Evolutionary conservation across 495 filamentous ascomycete species (phyloP), one percentile per base, ranked within the genome.

Genomic region (Staphylotrichum longicolle): DNA sequence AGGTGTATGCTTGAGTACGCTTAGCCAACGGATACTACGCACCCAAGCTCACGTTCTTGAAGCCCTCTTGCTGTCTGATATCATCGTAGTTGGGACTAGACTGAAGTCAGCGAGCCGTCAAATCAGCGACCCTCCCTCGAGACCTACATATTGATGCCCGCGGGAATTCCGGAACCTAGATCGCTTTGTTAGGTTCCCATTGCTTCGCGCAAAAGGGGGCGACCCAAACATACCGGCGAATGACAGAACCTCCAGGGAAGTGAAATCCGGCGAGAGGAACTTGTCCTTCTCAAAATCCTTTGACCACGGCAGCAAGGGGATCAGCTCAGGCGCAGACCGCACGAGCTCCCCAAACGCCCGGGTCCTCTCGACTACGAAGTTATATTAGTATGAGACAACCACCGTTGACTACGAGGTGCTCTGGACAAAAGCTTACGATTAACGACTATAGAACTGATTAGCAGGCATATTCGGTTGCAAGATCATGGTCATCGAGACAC

Each of bases 211-310:
- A 37, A 5, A 46, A 47, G 7, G 3, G 15, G 32, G 47, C 3
- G 30, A 49, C 27, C 15, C 27, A 12, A 12, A 57, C 68, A 48
- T 71, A 68, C 69, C 72, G 54, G 63, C 69, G 51, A 83, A 84
- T 10, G 80, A 78, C 58, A 85, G 61, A 3, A 91, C 88, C 68
- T 93, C 91, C 9, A 93, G 76, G 6, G 87, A 90, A 1, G 94
- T 97, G 71, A 98, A 98, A 66, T 98, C 94, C 0, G 94, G 94
- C 49, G 90, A 92, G 33, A 93, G 78, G 72, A 98, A 98, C 64
- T 88, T 90, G 73, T 96, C 91, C 73, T 97, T 97, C 72, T 98
- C 94, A 63, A 97, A 98, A 20, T 90, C 89, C 20, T 82, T 84
- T 14, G 78, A 76, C 94, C 94, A 98, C 2, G 94, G 94, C 6